These are phyloP conservation scores for Triticum turgidum DNA, from an alignment of 176 grass and related monocot genomes.

Conservation along the genomic window DNA sequence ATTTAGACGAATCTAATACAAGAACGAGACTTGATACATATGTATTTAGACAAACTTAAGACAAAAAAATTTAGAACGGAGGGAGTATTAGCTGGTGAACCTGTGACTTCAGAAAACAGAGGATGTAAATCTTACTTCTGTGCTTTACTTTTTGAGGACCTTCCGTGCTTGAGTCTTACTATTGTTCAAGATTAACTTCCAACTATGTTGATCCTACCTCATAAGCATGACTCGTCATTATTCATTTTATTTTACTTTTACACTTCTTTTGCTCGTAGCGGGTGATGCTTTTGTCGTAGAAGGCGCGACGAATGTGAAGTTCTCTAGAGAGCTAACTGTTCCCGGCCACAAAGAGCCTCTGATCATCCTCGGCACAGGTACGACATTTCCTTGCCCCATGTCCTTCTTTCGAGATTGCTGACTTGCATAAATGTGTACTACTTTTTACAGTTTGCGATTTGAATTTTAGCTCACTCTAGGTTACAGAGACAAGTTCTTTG, in stretches of 20 bases:
- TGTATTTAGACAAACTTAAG: too few relatives aligned
- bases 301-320: constrained; percentile 66
- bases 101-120: neutral
- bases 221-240: neutral
- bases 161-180: neutral
- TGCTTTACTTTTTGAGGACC: too few relatives aligned
- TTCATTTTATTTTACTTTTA: neutral
- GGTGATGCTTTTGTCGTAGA: constrained; percentile 1
- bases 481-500: constrained; percentile 92
- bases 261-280: neutral
- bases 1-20: too few relatives aligned
- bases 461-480: constrained; percentile 54
- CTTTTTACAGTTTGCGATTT: constrained; percentile 21
- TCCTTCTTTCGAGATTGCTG: neutral
- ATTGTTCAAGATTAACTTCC: neutral
- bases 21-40: too few relatives aligned
- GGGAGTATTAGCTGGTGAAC: neutral
- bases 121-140: neutral
- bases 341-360: constrained; percentile 50
- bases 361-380: constrained; percentile 67
- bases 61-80: too few relatives aligned
- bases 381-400: neutral
- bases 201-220: neutral
- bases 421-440: neutral
- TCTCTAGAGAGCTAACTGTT: constrained; percentile 58